Conservation (phyloP, 2,329 filamentous ascomycete species). For the Alternaria rosae region DNA sequence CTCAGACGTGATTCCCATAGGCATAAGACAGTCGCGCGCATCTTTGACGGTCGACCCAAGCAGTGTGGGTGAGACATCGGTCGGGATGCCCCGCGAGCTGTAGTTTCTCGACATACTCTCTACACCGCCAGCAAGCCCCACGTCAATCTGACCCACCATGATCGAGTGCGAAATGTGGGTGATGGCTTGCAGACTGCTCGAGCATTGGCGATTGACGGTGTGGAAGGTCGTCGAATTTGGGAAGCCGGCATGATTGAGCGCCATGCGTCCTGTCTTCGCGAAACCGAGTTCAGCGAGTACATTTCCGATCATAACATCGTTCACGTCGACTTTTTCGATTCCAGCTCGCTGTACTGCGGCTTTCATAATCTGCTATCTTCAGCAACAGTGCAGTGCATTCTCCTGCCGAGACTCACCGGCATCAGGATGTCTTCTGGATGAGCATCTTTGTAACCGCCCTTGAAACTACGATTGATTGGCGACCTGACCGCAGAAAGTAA, state of each 20-base stretch:
- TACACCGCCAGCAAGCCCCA: conserved; percentile 86
- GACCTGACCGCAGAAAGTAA: conserved; percentile 90
- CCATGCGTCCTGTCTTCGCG: conserved; percentile 88
- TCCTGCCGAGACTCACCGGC: conserved; percentile 50
- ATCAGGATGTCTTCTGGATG: conserved; percentile 83
- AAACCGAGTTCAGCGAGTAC: conserved; percentile 81
- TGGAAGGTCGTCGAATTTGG: conserved; percentile 85
- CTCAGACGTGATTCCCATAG: conserved; percentile 99
- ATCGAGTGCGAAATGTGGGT: conserved; percentile 94
- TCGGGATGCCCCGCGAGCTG: conserved; percentile 72
- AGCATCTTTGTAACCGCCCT: conserved; percentile 95
- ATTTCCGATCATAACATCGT: conserved; percentile 66
- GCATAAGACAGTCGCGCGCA: conserved; percentile 82
- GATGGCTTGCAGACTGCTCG: conserved; percentile 91
- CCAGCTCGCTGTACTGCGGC: conserved; percentile 45
- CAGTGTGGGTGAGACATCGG: conserved; percentile 77
- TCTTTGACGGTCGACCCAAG: conserved; percentile 77
- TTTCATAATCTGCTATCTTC: conserved; percentile 72
- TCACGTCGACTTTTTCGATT: conserved; percentile 33
- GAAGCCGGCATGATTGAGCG: conserved; percentile 87
- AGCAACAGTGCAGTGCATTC: conserved; percentile 72
- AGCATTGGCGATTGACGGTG: conserved; percentile 94
- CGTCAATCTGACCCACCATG: conserved; percentile 76
- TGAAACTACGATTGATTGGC: conserved; percentile 83
- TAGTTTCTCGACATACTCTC: conserved; percentile 94